phyloP scores from a whole-genome alignment of 1,284 basidiomycete genomes.

The Pseudozyma sp. region DNA sequence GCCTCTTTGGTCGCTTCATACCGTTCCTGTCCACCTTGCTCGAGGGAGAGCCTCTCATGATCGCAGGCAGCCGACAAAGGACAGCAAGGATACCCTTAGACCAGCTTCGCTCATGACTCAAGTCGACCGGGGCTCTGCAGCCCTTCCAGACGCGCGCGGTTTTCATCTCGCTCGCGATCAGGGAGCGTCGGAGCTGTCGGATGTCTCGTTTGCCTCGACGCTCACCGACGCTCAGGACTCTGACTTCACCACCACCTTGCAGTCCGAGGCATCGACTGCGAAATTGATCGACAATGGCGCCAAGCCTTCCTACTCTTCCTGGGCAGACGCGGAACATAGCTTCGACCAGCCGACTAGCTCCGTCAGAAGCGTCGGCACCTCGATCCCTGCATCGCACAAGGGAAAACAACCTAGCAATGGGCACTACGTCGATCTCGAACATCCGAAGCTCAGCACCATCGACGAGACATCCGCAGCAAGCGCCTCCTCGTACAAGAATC shows the following conservation, averaged over 20 bases:
- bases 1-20: no score
- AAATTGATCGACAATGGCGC: constrained; percentile 2
- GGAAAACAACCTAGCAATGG: constrained; percentile 30
- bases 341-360: constrained; percentile 3
- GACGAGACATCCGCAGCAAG: constrained; percentile 28
- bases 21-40: no score
- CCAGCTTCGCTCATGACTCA: constrained; percentile 17
- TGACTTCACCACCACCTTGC: constrained; percentile 8
- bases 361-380: constrained; percentile 5
- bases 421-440: constrained; percentile 14
- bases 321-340: constrained; percentile 1
- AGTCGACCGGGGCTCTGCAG: constrained; percentile 7
- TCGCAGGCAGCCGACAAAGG: not conserved
- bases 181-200: constrained; percentile 23
- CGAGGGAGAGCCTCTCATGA: constrained; percentile 3
- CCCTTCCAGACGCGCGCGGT: not conserved
- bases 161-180: constrained; percentile 4
- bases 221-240: constrained; percentile 13
- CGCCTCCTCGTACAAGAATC: constrained; percentile 8
- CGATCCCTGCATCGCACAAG: constrained; percentile 3
- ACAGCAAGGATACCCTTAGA: not conserved
- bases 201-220: constrained; percentile 20
- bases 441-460: constrained; percentile 35
- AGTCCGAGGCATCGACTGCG: constrained; percentile 7
- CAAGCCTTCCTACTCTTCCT: constrained; percentile 3